Evolutionary conservation across 805 yeast species (phyloP).

Genomic region (Komagataella mondaviorum): DNA sequence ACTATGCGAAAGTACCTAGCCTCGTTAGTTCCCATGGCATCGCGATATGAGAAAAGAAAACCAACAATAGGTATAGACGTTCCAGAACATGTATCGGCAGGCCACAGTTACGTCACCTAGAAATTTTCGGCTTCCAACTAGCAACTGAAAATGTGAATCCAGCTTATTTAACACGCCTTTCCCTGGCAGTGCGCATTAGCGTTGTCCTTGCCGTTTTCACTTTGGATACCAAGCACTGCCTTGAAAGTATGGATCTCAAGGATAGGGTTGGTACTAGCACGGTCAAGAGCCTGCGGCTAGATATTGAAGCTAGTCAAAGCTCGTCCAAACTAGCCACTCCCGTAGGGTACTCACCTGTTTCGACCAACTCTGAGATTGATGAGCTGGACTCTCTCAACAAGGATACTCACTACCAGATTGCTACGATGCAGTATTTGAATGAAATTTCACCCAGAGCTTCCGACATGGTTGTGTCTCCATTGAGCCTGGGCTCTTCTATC

Average conservation of each 20-base stretch:
- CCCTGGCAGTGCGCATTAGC: not conserved
- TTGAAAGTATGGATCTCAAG: not conserved
- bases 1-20: not conserved
- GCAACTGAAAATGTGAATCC: not conserved
- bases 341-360: not conserved
- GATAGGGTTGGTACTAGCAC: not conserved
- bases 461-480: not conserved
- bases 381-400: not conserved
- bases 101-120: not conserved
- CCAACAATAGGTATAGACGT: not conserved
- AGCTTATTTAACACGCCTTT: not conserved
- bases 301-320: not conserved
- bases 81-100: not conserved
- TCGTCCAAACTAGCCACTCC: not conserved
- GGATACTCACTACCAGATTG: not conserved
- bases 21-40: not conserved
- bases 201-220: not conserved
- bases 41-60: not conserved
- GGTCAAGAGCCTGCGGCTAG: not conserved
- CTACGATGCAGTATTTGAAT: not conserved
- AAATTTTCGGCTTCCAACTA: not conserved
- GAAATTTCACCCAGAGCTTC: not conserved
- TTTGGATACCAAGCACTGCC: not conserved
- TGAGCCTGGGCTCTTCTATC: not conserved
- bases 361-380: not conserved